Evolutionary conservation across 2,329 filamentous ascomycete species (phyloP).

Genomic region (Phialocephala subalpina): DNA sequence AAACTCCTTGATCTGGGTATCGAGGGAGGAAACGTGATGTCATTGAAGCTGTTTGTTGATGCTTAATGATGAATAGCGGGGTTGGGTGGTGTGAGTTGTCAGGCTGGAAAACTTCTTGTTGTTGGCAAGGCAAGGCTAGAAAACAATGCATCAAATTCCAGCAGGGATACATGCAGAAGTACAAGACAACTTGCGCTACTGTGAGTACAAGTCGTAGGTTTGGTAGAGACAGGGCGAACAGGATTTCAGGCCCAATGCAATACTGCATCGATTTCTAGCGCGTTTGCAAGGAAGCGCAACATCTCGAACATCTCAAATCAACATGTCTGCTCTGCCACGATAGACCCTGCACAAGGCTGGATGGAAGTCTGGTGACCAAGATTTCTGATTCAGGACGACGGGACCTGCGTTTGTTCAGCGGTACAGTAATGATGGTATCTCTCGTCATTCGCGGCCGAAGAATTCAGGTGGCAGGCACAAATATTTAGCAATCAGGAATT

Average conservation of each 20-base stretch:
- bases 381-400: background rate
- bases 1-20: background rate
- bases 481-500: background rate
- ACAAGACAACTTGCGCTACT: too few relatives aligned
- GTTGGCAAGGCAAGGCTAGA: background rate
- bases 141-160: too few relatives aligned
- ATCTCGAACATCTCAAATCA: too few relatives aligned
- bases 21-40: background rate
- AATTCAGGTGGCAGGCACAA: background rate
- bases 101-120: background rate
- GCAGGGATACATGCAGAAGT: too few relatives aligned
- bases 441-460: background rate
- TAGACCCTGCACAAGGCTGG: too few relatives aligned
- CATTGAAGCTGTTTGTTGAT: background rate
- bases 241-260: background rate
- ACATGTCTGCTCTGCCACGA: too few relatives aligned
- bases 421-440: too few relatives aligned
- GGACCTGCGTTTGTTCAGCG: constrained; percentile 7
- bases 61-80: constrained; percentile 2
- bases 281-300: background rate
- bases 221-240: too few relatives aligned
- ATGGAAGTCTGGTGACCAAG: too few relatives aligned
- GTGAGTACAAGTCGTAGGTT: too few relatives aligned
- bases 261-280: background rate
- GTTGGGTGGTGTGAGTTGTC: background rate